Base-by-base conservation (phyloP, 257 asterid species). In the Leptodermis oblonga region DNA sequence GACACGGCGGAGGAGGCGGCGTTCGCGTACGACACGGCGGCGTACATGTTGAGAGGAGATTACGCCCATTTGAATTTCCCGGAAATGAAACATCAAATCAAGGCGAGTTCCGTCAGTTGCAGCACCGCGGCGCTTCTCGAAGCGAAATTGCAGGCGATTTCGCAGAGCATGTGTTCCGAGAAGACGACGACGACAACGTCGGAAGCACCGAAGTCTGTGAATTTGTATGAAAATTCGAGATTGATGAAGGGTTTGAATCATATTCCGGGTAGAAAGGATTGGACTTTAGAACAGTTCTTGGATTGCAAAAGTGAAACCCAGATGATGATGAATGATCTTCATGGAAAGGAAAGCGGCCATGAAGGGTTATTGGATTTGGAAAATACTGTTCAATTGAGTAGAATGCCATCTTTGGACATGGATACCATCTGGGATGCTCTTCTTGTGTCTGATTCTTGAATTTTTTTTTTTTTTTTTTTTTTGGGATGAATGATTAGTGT, bases 381-480 rank as follows among this genome's bases (percentile, higher is more conserved):
- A 62, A 81, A 72, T 67, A 81, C 70, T 67, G 87, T 86, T 75
- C 95, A 87, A 77, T 63, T 88, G 25, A 88, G 92, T 81, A 88
- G 88, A 76, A 75, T 88, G 82, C 97, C 97, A 48, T 91, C 97
- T 51, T 36, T 88, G 80, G 96, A 91, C 45, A 88, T 91, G 96
- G 97, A 91, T 36, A 76, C 84, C 70, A 91, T 91, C 51, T 91
- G 97, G 97, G 97, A 87, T 87, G 92, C 90, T 52, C 78, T 88
- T 61, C 71, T 84, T 22, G 85, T 83, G 36, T 73, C 95, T 73
- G 92, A 85, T 84, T 82, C 82, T 74, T 86, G 71, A 85, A 33
- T 4, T 62, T 62, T 52, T 9, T 48, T 48, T 48, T 48, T 17
- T 15, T 46, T 46, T 46, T 52, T 22, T 22, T n/a, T 52, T 52